Evolutionary conservation across 192 early-diverging fungal species (phyloP).

Genomic region (Mortierella alpina): DNA sequence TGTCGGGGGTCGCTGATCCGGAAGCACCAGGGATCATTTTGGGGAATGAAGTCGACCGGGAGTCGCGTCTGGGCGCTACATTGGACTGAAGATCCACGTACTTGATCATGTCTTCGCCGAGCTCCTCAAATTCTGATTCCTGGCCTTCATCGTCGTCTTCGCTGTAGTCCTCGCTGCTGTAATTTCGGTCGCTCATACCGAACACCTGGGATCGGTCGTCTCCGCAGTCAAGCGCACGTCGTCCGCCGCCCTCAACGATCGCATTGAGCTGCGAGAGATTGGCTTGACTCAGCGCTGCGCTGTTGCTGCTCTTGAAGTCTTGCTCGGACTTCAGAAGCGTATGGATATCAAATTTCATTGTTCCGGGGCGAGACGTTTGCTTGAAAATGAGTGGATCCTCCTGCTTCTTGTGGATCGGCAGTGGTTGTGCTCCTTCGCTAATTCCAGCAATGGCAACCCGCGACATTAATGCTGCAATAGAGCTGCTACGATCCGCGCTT

Average conservation of each 20-base stretch:
- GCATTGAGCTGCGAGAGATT: conserved; percentile 14
- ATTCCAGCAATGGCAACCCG: not conserved
- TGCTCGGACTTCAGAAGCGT: conserved; percentile 24
- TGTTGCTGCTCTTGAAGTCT: conserved; percentile 24
- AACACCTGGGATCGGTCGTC: conserved; percentile 21
- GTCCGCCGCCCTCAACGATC: conserved; percentile 8
- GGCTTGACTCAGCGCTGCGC: not conserved
- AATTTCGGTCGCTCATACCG: not conserved
- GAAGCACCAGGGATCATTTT: conserved; percentile 4
- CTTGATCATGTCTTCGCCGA: conserved; percentile 54
- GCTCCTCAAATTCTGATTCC: conserved; percentile 47
- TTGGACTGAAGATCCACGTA: conserved; percentile 42
- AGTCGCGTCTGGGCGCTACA: conserved; percentile 27
- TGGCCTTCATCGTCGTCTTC: conserved; percentile 39
- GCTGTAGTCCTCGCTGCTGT: conserved; percentile 1
- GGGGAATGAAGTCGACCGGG: conserved; percentile 21
- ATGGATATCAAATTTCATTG: conserved; percentile 21
- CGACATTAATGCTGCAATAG: not conserved
- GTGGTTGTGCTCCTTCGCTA: conserved; percentile 10
- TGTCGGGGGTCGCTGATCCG: conserved; percentile 16
- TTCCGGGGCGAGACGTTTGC: conserved; percentile 31
- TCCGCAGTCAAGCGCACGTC: conserved; percentile 25
- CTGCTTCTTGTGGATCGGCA: conserved; percentile 7
- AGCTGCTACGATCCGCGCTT: too few relatives aligned
- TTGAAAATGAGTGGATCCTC: conserved; percentile 11